Evolutionary conservation across 208 protist species (phyloP).

Genomic region (Leishmania major): DNA sequence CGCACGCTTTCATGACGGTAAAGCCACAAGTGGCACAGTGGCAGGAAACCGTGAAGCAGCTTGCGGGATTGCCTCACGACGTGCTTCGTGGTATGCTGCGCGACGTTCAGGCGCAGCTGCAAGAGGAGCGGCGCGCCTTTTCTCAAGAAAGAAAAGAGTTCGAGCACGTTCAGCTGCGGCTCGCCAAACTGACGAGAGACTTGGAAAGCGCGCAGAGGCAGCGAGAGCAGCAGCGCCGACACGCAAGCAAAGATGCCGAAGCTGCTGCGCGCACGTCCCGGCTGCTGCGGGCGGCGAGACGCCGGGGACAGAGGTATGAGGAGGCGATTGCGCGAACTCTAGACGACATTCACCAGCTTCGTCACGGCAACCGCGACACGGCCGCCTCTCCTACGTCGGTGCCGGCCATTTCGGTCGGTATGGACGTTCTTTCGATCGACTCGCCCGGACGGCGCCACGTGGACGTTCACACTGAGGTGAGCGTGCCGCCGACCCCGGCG

Average conservation of each 20-base stretch:
- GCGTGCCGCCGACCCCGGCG: not conserved
- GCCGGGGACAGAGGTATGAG: slow-evolving; percentile 3
- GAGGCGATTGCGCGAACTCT: slow-evolving; percentile 3
- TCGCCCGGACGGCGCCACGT: not conserved
- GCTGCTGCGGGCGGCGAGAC: slow-evolving; percentile 2
- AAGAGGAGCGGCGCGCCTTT: slow-evolving; percentile 1
- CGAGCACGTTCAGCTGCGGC: not conserved
- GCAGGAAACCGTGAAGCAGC: not conserved
- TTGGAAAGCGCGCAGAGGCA: not conserved
- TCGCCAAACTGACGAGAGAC: not conserved
- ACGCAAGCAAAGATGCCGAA: not conserved
- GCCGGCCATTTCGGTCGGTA: not conserved
- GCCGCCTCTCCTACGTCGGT: not conserved
- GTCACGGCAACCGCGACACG: not conserved
- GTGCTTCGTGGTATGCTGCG: slow-evolving; percentile 76
- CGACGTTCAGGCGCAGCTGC: slow-evolving; percentile 9
- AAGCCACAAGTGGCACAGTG: not conserved
- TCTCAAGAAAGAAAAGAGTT: not conserved
- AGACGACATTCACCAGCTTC: slow-evolving; percentile 3
- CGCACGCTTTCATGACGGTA: not conserved
- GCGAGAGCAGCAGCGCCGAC: not conserved
- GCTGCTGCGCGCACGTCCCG: not conserved
- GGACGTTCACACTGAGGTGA: not conserved
- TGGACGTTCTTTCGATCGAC: not conserved
- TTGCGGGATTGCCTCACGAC: slow-evolving; percentile 36